Evolutionary conservation across 2,329 filamentous ascomycete species (phyloP).

Genomic region (Aspergillus ruber): DNA sequence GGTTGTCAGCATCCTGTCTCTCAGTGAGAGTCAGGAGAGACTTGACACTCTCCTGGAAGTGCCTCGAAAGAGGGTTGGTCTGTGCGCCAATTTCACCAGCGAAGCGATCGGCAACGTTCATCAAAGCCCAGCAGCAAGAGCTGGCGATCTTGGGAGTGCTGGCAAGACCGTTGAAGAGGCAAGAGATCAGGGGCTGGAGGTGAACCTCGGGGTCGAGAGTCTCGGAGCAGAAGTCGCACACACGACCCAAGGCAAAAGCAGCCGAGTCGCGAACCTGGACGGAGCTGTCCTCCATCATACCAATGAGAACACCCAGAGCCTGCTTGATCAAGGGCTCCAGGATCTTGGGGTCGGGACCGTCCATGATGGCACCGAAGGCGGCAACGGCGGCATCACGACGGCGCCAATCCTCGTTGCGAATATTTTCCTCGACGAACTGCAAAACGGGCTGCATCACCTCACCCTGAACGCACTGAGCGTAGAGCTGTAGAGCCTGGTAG

Average conservation of each 20-base stretch:
- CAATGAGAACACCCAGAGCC: constrained; percentile 82
- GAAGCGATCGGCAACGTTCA: constrained; percentile 96
- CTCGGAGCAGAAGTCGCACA: constrained; percentile 87
- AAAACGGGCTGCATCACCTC: constrained; percentile 82
- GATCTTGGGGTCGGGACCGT: constrained; percentile 88
- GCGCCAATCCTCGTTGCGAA: constrained; percentile 90
- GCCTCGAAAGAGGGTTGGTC: constrained; percentile 75
- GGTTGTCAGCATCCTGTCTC: constrained; percentile 70
- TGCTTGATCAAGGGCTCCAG: constrained; percentile 94
- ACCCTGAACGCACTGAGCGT: constrained; percentile 81
- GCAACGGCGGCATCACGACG: constrained; percentile 91
- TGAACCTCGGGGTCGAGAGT: constrained; percentile 81
- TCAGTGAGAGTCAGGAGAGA: constrained; percentile 82
- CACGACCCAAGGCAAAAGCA: constrained; percentile 89
- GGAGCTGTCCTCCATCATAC: constrained; percentile 83
- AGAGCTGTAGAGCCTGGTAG: constrained; percentile 94
- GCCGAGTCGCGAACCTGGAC: constrained; percentile 93
- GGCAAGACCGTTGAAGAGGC: constrained; percentile 81
- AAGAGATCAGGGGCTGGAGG: constrained; percentile 75
- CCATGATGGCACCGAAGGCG: constrained; percentile 97
- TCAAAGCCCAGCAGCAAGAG: constrained; percentile 97
- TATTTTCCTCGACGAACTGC: constrained; percentile 82
- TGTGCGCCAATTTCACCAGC: constrained; percentile 75
- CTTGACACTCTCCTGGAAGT: constrained; percentile 88
- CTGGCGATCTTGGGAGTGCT: constrained; percentile 95